Percentiles rank a stretch among this genome's conserved stretches.
These are phyloP conservation scores for Lentinula boryana DNA, from an alignment of 768 basidiomycete genomes.

Conservation along the genomic window DNA sequence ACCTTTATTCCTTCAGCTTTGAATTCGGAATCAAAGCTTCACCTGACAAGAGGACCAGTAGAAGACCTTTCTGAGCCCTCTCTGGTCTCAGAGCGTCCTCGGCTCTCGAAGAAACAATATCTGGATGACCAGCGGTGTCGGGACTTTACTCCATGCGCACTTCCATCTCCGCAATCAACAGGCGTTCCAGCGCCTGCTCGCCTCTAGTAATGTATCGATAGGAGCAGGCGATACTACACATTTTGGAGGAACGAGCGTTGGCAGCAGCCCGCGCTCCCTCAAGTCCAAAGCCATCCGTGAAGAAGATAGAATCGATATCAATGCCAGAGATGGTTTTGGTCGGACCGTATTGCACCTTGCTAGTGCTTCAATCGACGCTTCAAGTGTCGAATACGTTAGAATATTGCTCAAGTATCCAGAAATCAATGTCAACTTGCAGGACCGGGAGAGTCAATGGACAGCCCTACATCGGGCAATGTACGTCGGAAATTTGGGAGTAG, in stretches of 20 bases:
- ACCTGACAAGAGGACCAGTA: not conserved
- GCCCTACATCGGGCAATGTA: slow-evolving; percentile 86
- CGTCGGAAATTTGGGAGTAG: slow-evolving; percentile 65
- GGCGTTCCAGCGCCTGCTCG: slow-evolving; percentile 72
- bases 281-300: slow-evolving; percentile 48
- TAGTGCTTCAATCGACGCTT: slow-evolving; percentile 53
- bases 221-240: slow-evolving; percentile 10
- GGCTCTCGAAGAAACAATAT: not conserved
- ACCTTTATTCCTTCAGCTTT: not conserved
- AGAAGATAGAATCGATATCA: slow-evolving; percentile 44
- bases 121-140: slow-evolving; percentile 46
- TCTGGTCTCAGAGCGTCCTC: slow-evolving; percentile 15
- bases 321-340: slow-evolving; percentile 66
- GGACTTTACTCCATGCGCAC: slow-evolving; percentile 66
- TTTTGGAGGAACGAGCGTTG: slow-evolving; percentile 9
- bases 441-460: slow-evolving; percentile 87
- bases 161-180: slow-evolving; percentile 67
- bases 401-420: slow-evolving; percentile 69
- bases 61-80: not conserved
- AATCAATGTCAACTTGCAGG: slow-evolving; percentile 74
- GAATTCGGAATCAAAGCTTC: not conserved
- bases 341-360: slow-evolving; percentile 80
- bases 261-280: slow-evolving; percentile 40
- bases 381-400: slow-evolving; percentile 71
- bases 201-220: slow-evolving; percentile 34